These are phyloP conservation scores for Myriosclerotinia scirpicola DNA, from an alignment of 2,329 filamentous ascomycete genomes.

Conservation along the genomic window DNA sequence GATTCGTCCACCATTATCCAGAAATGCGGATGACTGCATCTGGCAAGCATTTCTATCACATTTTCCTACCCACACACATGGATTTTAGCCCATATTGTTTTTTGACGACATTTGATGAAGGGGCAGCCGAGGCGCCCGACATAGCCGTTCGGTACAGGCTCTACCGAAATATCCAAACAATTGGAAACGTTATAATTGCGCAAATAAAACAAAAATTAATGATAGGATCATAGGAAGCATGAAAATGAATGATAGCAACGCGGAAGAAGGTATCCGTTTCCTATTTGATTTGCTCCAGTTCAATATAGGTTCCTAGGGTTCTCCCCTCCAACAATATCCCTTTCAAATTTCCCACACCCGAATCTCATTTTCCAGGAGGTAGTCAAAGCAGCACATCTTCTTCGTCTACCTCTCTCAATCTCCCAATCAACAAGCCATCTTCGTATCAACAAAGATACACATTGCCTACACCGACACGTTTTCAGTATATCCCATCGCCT, in stretches of 20 bases:
- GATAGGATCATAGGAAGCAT: not conserved
- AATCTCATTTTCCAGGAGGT: slow-evolving; percentile 11
- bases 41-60: slow-evolving; percentile 24
- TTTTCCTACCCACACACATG: slow-evolving; percentile 22
- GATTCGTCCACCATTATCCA: slow-evolving; percentile 19
- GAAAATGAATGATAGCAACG: not conserved
- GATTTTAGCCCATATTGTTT: slow-evolving; percentile 10
- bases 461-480: not conserved
- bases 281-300: slow-evolving; percentile 2
- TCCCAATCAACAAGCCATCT: slow-evolving; percentile 9
- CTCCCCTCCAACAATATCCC: not conserved
- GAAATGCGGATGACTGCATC: slow-evolving; percentile 24
- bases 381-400: slow-evolving; percentile 12
- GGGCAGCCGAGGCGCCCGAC: not conserved
- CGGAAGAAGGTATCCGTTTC: not conserved
- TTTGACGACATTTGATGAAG: slow-evolving; percentile 10
- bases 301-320: slow-evolving; percentile 10
- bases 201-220: not conserved
- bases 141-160: slow-evolving; percentile 22
- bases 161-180: slow-evolving; percentile 14
- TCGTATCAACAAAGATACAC: slow-evolving; percentile 7
- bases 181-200: not conserved
- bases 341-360: not conserved
- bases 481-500: not conserved
- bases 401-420: not conserved